phyloP scores from a whole-genome alignment of 139 green algal genomes.

The Tetradesmus lagerheimii region DNA sequence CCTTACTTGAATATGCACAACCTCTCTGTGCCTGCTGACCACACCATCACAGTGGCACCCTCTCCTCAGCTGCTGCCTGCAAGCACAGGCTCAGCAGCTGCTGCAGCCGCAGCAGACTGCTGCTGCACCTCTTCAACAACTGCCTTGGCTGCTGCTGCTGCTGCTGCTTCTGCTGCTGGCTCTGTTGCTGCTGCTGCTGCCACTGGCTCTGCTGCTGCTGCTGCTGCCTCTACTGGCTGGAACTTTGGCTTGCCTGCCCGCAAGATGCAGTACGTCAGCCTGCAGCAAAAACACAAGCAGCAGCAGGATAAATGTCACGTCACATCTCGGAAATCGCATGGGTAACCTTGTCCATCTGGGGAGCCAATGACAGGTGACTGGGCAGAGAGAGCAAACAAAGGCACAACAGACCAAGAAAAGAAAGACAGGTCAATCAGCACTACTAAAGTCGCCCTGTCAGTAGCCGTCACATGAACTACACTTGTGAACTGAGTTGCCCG shows the following conservation, averaged over 20 bases:
- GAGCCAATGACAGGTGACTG: no score
- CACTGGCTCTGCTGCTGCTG: not conserved
- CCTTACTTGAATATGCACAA: no score
- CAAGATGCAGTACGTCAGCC: constrained; percentile 74
- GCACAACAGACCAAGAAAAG: no score
- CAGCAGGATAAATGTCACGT: not conserved
- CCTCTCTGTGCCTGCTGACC: no score
- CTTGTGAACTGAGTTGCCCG: no score
- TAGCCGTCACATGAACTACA: no score
- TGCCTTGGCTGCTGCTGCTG: constrained; percentile 9
- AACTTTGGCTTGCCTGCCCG: constrained; percentile 62
- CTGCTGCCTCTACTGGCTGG: constrained; percentile 43
- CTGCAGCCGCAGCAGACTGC: not conserved
- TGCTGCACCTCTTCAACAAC: not conserved
- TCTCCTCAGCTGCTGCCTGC: not conserved
- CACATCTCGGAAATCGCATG: no score
- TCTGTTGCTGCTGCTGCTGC: not conserved
- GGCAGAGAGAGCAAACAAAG: no score
- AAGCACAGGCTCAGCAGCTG: not conserved
- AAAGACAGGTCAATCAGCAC: no score
- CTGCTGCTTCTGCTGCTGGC: not conserved
- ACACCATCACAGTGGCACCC: no score
- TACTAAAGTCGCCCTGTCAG: no score
- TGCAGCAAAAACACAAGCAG: not conserved
- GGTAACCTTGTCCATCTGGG: no score